phyloP scores from a whole-genome alignment of 2,329 filamentous ascomycete species.

The Diplodia corticola region DNA sequence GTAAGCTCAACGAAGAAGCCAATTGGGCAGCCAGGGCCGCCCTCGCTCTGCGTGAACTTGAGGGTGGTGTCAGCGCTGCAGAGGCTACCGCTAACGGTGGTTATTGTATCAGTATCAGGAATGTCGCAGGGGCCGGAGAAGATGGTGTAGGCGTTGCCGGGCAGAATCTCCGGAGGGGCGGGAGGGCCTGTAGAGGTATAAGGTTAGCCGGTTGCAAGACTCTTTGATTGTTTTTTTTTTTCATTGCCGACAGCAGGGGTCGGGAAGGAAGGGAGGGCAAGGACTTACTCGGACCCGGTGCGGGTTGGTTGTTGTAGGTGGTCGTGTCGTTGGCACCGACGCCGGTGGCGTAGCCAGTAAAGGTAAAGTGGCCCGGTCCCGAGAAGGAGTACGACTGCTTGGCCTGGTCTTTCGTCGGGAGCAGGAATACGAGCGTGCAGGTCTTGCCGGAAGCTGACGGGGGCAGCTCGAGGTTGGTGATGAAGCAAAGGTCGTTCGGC shows the following conservation, averaged over 20 bases:
- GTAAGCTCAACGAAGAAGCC: conserved; percentile 30
- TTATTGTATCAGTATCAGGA: conserved; percentile 2
- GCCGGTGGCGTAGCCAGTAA: conserved; percentile 28
- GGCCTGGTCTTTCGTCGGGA: conserved; percentile 26
- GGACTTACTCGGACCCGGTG: conserved; percentile 25
- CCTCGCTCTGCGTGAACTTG: conserved; percentile 27
- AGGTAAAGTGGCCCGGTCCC: conserved; percentile 28
- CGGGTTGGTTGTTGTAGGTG: conserved; percentile 28
- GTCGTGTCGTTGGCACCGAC: conserved; percentile 26
- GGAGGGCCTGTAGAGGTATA: conserved; percentile 23
- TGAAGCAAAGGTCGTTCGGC: conserved; percentile 27
- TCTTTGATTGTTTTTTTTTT: background rate
- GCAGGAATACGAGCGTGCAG: conserved; percentile 36
- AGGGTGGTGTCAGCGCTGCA: conserved; percentile 28
- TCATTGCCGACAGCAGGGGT: too few species aligned
- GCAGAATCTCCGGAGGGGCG: conserved; percentile 26
- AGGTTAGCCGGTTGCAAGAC: background rate
- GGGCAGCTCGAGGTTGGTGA: conserved; percentile 27
- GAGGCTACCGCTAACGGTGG: conserved; percentile 26
- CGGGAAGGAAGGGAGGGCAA: background rate
- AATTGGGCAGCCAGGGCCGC: conserved; percentile 26
- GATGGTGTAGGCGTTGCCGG: conserved; percentile 29
- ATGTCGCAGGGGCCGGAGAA: conserved; percentile 26
- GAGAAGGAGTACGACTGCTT: conserved; percentile 22
- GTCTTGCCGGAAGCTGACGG: conserved; percentile 29